phyloP scores from a whole-genome alignment of 495 filamentous ascomycete genomes.

The Bathelium albidoporum region DNA sequence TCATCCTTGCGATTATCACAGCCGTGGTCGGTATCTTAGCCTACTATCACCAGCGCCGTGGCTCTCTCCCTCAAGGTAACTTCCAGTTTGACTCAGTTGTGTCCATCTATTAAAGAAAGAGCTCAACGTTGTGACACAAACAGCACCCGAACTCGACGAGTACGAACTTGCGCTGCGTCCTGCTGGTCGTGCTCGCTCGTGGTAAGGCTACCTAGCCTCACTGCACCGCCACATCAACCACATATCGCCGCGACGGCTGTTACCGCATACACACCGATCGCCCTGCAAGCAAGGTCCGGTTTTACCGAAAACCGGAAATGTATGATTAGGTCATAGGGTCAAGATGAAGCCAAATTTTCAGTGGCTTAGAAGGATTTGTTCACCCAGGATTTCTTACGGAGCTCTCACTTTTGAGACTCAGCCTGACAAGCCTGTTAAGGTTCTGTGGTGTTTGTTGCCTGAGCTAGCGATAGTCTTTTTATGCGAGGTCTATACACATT shows the following conservation, averaged over 20 bases:
- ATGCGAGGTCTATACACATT: too few species aligned
- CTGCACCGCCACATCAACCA: background rate
- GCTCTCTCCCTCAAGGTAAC: background rate
- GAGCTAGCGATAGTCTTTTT: too few species aligned
- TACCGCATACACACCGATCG: background rate
- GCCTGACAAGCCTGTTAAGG: too few species aligned
- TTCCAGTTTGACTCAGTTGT: background rate
- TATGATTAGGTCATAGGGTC: too few species aligned
- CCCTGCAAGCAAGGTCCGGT: too few species aligned
- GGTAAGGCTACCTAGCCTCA: background rate
- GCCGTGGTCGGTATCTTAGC: background rate
- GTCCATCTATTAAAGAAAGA: background rate
- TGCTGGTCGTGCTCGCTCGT: background rate
- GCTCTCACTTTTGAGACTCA: too few species aligned
- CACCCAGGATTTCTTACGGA: too few species aligned
- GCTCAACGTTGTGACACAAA: background rate
- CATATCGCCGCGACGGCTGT: background rate
- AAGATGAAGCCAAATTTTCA: too few species aligned
- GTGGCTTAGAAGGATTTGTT: too few species aligned
- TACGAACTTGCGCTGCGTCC: background rate
- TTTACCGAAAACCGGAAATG: too few species aligned
- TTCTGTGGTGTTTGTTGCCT: too few species aligned
- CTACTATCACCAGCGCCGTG: background rate
- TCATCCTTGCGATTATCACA: conserved; percentile 19
- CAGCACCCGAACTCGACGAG: background rate